Conservation (phyloP, 2,329 filamentous ascomycete species). For the Fusarium azukiicola region DNA sequence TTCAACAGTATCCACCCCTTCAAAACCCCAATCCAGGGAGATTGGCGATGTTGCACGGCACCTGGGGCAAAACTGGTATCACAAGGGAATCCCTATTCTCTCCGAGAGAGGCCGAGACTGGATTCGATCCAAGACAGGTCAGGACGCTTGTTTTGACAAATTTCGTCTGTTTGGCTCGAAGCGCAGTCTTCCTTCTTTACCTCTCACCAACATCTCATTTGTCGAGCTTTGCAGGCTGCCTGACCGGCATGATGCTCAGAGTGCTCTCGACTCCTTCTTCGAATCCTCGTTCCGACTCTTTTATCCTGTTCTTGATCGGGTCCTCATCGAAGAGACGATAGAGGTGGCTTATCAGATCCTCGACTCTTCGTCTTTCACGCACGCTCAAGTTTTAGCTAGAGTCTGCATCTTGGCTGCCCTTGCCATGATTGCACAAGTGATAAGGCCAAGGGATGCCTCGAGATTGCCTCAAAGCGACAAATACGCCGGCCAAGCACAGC, state of each 20-base stretch:
- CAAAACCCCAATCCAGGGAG: background rate
- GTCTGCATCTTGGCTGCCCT: conserved; percentile 30
- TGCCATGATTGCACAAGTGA: background rate
- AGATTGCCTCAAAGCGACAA: too few species aligned
- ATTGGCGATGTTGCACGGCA: conserved; percentile 5
- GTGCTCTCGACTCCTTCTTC: conserved; percentile 18
- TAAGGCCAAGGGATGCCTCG: background rate
- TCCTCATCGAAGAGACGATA: conserved; percentile 27
- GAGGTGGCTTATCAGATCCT: conserved; percentile 20
- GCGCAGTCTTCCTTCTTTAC: too few species aligned
- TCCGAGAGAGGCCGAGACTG: conserved; percentile 30
- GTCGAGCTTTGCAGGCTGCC: conserved; percentile 21
- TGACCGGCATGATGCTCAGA: background rate
- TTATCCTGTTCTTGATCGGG: conserved; percentile 30
- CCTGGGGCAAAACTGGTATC: conserved; percentile 35
- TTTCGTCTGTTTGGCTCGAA: conserved; percentile 29
- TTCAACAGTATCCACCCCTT: background rate
- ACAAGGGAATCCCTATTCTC: conserved; percentile 36
- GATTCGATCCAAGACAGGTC: conserved; percentile 30
- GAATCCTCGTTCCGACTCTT: conserved; percentile 16
- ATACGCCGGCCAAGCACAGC: background rate
- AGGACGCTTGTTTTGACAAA: conserved; percentile 15
- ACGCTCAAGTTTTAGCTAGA: conserved; percentile 11
- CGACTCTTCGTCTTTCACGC: too few species aligned
- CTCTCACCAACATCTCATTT: background rate